Base-by-base conservation (phyloP, 495 filamentous ascomycete species). In the Bathelium albidoporum region DNA sequence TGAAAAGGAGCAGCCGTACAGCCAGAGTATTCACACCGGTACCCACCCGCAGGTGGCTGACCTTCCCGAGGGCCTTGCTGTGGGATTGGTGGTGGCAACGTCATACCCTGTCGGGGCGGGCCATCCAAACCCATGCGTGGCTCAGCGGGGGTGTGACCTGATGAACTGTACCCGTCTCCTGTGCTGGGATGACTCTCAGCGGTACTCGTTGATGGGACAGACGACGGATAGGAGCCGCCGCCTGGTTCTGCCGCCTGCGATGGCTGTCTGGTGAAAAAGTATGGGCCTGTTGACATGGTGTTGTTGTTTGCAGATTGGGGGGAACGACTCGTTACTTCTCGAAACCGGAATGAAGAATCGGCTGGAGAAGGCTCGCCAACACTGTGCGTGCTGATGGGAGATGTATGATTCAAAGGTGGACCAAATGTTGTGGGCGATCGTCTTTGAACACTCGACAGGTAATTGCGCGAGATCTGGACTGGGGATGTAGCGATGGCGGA, bases 1-100 rank as follows among this genome's bases (percentile, higher is more conserved):
- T 96, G 91, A 69, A 98, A 98, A 4, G 94, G 89, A 22, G 82
- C 73, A 45, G 92, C 93, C 28, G 70, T 91, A 70, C 94, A 98
- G 11, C 87, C 89, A 1, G 80, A 77, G 80, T 83, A 81, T n/a
- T 78, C 80, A 73, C 89, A 91, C 68, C 80, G 82, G 70, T 81
- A 87, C 39, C 73, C 74, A n/a, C 64, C 66, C 12, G 55, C 45
- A 20, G 64, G 70, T 43, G 63, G 72, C 34, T 63, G 65, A 64
- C 67, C 52, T 43, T 67, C 65, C 31, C 63, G 65, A 59, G 72
- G 16, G n/a, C 22, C 18, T 31, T n/a, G 58, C 16, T 58, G 65
- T 20, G 58, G 31, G 61, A 66, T 65, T 18, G 68, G 69, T 18
- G 65, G 66, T 31, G 70, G 72, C n/a, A 64, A 66, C 11, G 67